Evolutionary conservation across 179 eudicot species (phyloP), one percentile per base, ranked within the genome.

Genomic region (Beta macrorhiza): DNA sequence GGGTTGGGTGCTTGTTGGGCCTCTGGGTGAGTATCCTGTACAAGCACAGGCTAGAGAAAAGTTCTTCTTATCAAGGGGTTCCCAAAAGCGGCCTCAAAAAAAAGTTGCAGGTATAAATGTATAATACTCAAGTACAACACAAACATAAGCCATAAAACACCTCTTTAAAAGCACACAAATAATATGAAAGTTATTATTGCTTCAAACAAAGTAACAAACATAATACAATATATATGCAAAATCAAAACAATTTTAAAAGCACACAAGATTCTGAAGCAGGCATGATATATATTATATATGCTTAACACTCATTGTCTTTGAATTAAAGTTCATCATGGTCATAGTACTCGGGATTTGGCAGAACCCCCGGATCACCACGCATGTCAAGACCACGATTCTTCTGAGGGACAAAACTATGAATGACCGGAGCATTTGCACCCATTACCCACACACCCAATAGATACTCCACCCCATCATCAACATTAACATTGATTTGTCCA

Each of bases 401-500:
- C 1, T 71, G 75, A n/a, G 75, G 75, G 10, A 71, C 58, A 55
- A 49, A 71, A 57, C 75, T 71, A 45, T 71, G 75, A 10, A 71
- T 71, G n/a, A 71, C 75, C 11, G 75, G 57, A 7, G 75, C 75
- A 71, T 71, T 71, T 32, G 16, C 58, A n/a, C 42, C 75, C 75
- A 71, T 71, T 19, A 71, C 75, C 37, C 37, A 49, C 16, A 49
- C 37, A 49, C 58, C 75, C 9, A n/a, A n/a, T 0, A 19, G 8
- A 49, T 11, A 22, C 37, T 49, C 37, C 25, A n/a, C 32, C 4
- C 57, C 75, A 7, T 71, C 19, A 4, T 71, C 57, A 32, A 47
- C 58, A 49, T 47, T 49, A 44, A 69, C 73, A 69, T 44, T 42
- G 45, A 69, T 69, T 44, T 69, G 52, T 42, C 73, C 73, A 44